Percentiles rank a stretch among this genome's conserved stretches.
Conservation (phyloP, 73 alveolate species). For the Uronychia binucleata region DNA sequence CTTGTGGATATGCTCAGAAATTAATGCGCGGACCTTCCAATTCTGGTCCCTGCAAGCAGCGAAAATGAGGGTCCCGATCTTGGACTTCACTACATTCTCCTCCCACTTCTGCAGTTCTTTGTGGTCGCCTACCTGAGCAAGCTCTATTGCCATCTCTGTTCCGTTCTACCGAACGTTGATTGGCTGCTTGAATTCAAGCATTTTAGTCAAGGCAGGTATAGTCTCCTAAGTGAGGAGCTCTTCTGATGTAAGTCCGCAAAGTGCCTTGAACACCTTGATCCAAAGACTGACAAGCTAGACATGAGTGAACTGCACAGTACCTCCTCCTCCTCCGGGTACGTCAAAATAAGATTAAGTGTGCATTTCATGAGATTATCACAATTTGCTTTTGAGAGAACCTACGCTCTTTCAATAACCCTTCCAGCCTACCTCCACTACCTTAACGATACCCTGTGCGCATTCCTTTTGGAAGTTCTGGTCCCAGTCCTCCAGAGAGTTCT, state of each 20-base stretch:
- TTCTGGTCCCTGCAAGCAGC: background rate
- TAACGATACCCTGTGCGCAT: slow-evolving; percentile 10
- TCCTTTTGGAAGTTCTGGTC: background rate
- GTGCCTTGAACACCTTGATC: background rate
- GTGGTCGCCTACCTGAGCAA: too few relatives aligned
- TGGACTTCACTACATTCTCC: background rate
- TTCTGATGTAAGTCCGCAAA: background rate
- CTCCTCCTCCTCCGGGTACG: background rate
- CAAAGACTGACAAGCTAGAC: background rate
- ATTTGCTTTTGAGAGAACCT: background rate
- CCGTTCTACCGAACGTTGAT: background rate
- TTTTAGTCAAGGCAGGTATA: background rate
- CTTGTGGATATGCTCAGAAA: background rate
- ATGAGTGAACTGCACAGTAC: background rate
- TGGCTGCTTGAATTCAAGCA: slow-evolving; percentile 4
- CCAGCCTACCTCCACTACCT: background rate
- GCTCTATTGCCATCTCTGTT: background rate
- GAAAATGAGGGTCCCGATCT: background rate
- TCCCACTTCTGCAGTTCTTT: too few relatives aligned
- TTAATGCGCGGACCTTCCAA: background rate
- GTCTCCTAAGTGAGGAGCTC: background rate
- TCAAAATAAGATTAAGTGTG: background rate
- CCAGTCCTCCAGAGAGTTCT: slow-evolving; percentile 16
- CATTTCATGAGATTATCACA: background rate
- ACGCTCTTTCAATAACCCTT: background rate